A percentile compares a stretch with the other conserved stretches of the same genome.
Evolutionary conservation across 2,329 filamentous ascomycete genomes (phyloP).

Genomic region (Penicillium sclerotiorum): DNA sequence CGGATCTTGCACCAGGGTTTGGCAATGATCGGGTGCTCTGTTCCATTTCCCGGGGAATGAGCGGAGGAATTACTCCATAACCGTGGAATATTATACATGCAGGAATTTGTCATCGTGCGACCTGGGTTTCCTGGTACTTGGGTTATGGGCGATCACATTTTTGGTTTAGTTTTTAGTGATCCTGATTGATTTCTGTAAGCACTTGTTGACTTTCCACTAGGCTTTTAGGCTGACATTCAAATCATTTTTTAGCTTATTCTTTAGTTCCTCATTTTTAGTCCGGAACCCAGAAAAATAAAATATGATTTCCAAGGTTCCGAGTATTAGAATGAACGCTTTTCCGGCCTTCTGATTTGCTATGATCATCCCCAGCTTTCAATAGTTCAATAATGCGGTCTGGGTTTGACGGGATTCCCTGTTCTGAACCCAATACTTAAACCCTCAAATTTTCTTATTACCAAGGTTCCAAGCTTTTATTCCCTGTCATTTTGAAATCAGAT

Average conservation of each 20-base stretch:
- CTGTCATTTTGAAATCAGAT: too few relatives aligned
- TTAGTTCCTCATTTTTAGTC: too few relatives aligned
- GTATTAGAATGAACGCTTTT: too few relatives aligned
- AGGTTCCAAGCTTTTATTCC: too few relatives aligned
- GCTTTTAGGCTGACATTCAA: too few relatives aligned
- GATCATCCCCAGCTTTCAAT: slow-evolving; percentile 1
- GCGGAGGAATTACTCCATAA: slow-evolving; percentile 13
- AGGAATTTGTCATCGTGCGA: slow-evolving; percentile 24
- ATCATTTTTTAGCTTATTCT: too few relatives aligned
- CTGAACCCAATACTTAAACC: background rate
- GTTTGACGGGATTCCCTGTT: background rate
- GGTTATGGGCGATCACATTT: slow-evolving; percentile 14
- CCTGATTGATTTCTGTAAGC: too few relatives aligned
- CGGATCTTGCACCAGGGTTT: slow-evolving; percentile 20
- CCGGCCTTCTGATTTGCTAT: too few relatives aligned
- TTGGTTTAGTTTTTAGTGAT: slow-evolving; percentile 11
- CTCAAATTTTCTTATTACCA: background rate
- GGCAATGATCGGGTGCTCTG: slow-evolving; percentile 6
- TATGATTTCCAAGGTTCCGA: too few relatives aligned
- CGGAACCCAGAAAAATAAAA: too few relatives aligned
- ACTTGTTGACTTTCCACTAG: too few relatives aligned
- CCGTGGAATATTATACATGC: slow-evolving; percentile 16
- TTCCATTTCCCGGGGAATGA: slow-evolving; percentile 10
- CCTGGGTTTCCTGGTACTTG: slow-evolving; percentile 17
- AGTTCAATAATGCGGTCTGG: too few relatives aligned